These are phyloP conservation scores for Metarhizium brunneum DNA, from an alignment of 2,329 filamentous ascomycete species.

Conservation along the genomic window DNA sequence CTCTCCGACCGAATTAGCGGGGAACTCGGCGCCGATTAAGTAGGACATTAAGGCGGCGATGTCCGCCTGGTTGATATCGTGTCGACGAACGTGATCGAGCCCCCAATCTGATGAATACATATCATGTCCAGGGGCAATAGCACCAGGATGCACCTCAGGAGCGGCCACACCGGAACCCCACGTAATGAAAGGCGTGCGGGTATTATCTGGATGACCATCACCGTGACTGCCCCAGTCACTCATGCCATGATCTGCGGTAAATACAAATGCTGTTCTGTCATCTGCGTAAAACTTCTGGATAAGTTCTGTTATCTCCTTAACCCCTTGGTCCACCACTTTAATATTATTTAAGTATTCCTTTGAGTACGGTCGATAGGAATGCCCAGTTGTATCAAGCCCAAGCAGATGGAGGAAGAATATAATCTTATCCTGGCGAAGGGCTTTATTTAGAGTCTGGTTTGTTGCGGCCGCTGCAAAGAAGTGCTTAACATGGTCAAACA, in stretches of 20 bases:
- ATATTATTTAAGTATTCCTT: slow-evolving; percentile 93
- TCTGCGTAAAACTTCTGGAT: slow-evolving; percentile 80
- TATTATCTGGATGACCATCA: slow-evolving; percentile 95
- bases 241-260: slow-evolving; percentile 98
- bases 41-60: slow-evolving; percentile 94
- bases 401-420: slow-evolving; percentile 95
- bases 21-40: slow-evolving; percentile 77
- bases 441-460: slow-evolving; percentile 64
- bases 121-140: slow-evolving; percentile 70
- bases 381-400: slow-evolving; percentile 84
- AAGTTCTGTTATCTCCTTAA: slow-evolving; percentile 71
- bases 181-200: slow-evolving; percentile 79
- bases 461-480: slow-evolving; percentile 72
- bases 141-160: slow-evolving; percentile 49
- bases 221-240: slow-evolving; percentile 99
- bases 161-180: slow-evolving; percentile 89
- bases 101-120: slow-evolving; percentile 88
- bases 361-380: slow-evolving; percentile 81
- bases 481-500: slow-evolving; percentile 86
- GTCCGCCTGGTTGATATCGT: slow-evolving; percentile 91
- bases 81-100: slow-evolving; percentile 67
- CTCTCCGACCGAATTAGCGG: slow-evolving; percentile 92
- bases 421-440: slow-evolving; percentile 71
- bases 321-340: slow-evolving; percentile 84
- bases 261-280: slow-evolving; percentile 84